These are phyloP conservation scores for Blumeria hordei DNA, from an alignment of 2,329 filamentous ascomycete species.

Conservation along the genomic window DNA sequence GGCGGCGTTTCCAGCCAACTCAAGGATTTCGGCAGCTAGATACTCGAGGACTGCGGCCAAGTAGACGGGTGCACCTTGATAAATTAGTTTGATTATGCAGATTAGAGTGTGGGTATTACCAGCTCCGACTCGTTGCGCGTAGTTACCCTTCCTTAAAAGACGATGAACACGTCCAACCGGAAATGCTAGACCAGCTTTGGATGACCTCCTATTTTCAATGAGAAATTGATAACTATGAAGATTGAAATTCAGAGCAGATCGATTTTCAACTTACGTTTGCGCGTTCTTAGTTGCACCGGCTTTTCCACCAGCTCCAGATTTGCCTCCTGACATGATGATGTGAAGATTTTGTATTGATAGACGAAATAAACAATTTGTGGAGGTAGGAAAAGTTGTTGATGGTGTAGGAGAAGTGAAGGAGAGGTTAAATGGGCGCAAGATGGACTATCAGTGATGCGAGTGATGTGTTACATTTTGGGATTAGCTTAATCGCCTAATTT, in stretches of 20 bases:
- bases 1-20: constrained; percentile 93
- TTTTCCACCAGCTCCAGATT: constrained; percentile 76
- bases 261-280: constrained; percentile 55
- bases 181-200: constrained; percentile 97
- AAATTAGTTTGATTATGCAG: constrained; percentile 2
- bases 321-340: constrained; percentile 98
- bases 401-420: background rate
- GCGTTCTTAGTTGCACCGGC: constrained; percentile 97
- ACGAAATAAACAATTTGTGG: no score
- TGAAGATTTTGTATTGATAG: constrained; percentile 4
- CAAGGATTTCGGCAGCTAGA: constrained; percentile 93
- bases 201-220: constrained; percentile 49
- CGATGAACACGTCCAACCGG: constrained; percentile 97
- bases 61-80: constrained; percentile 64
- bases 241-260: constrained; percentile 2
- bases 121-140: constrained; percentile 97
- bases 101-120: constrained; percentile 26
- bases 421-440: background rate
- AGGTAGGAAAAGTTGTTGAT: background rate
- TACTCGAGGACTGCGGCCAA: constrained; percentile 96
- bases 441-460: background rate
- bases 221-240: constrained; percentile 18
- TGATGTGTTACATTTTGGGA: background rate
- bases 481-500: background rate
- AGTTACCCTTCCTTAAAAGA: constrained; percentile 98